Conservation (phyloP, 2,329 filamentous ascomycete species). For the Trichoderma sp. region DNA sequence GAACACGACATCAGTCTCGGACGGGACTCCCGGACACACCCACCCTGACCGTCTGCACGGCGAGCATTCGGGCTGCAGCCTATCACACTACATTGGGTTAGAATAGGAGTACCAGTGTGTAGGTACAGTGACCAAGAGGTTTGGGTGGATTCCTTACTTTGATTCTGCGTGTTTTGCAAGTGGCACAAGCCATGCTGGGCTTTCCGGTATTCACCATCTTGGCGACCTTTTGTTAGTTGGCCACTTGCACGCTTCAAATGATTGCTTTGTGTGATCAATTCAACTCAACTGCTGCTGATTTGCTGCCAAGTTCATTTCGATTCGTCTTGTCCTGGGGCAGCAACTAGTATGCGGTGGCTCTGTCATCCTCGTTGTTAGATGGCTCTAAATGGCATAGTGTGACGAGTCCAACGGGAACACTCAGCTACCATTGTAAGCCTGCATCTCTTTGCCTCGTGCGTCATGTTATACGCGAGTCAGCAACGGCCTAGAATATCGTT, state of each 20-base stretch:
- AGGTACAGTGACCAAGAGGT: not conserved
- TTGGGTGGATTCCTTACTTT: conserved; percentile 26
- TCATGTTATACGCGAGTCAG: not conserved
- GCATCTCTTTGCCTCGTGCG: no score
- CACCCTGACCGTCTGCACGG: conserved; percentile 28
- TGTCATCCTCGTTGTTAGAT: not conserved
- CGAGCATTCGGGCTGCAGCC: conserved; percentile 26
- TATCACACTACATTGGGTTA: conserved; percentile 29
- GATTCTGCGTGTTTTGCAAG: conserved; percentile 30
- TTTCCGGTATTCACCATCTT: conserved; percentile 24
- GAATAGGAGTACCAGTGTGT: not conserved
- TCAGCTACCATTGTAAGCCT: not conserved
- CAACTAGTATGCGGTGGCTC: not conserved
- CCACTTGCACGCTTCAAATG: not conserved
- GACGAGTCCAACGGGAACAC: not conserved
- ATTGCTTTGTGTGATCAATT: not conserved
- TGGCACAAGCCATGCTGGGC: conserved; percentile 29
- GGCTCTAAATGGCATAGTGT: not conserved
- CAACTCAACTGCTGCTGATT: not conserved
- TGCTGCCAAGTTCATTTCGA: not conserved
- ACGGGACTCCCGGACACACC: conserved; percentile 27
- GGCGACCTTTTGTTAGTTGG: not conserved
- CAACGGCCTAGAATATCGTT: no score
- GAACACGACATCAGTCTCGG: conserved; percentile 23
- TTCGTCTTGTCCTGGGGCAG: not conserved